Base-by-base conservation (phyloP, 306 rosid genomes). In the Cyclanthera cordifolia region DNA sequence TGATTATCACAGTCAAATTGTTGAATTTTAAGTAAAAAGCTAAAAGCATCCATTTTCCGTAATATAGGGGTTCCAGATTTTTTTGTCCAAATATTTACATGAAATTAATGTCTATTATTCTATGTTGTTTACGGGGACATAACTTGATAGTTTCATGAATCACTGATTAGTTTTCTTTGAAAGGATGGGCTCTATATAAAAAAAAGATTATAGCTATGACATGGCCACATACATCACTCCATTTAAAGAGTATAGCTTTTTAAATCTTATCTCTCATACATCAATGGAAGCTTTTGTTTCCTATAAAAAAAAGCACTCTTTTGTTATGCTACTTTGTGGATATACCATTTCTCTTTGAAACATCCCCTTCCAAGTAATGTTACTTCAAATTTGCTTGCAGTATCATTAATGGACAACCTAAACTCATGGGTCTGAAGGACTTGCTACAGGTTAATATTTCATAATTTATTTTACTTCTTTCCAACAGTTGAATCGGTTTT, bases 391-490 rank as follows among this genome's bases (percentile, higher is more conserved):
- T 73, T 41, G 6, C 16, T 7, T 58, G 53, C 28, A 93, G 99
- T 53, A 90, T 93, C 70, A 87, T 86, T 65, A 80, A 88, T 39
- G 91, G 96, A 67, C 88, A 85, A 74, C 99, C 99, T 55, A 90
- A 83, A 74, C 88, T 56, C 68, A 88, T 90, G 96, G 95, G 99
- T 71, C 75, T 93, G 81, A 90, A 87, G 91, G 94, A 90, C 73
- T 69, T 90, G 47, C 81, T 90, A 59, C 89, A 84, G 96, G 98
- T 86, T 57, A 48, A 23, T 47, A 52, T 25, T 53, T 32, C 60
- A 25, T 34, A 54, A 68, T 68, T 32, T 50, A 21, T 56, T 66
- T 60, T 25, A 41, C 64, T 78, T 51, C 72, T 79, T 51, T 41
- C 25, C 53, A n/a, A 20, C 17, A 28, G 4, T 32, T 16, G 11